Evolutionary conservation across 2,329 filamentous ascomycete species (phyloP), one percentile per base, ranked within the genome.

Genomic region (Aspergillus ochraceoroseus): DNA sequence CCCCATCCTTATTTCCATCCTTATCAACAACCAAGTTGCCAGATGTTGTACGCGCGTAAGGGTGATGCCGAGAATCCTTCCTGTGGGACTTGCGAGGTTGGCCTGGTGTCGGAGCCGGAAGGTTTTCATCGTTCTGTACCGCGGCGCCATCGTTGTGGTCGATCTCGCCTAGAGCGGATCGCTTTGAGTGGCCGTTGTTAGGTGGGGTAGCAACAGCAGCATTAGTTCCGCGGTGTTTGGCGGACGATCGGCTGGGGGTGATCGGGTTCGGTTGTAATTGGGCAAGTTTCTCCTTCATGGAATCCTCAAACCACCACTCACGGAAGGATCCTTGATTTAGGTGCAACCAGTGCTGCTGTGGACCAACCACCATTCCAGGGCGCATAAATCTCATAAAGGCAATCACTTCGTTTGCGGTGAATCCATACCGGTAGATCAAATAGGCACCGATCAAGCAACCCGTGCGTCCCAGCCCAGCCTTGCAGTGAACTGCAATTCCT

Each of bases 311-410:
- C 87, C 89, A 96, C 92, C 92, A 98, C 67, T 96, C 88, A n/a
- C 92, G 80, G 80, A 98, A 98, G 23, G 85, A 83, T 23, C 85
- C 85, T 67, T 98, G 92, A 70, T 98, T 95, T 48, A 98, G 77
- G 62, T 98, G 92, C 39, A 98, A 77, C 92, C 92, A 98, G 68
- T 98, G 92, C 68, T 98, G 92, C 63, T 98, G 92, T 26, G 92
- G 92, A 0, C 92, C 92, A 38, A 98, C 92, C 5, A 98, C 92
- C 92, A 98, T 98, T 38, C 92, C 92, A 0, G 92, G 92, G 43
- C 90, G 79, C 90, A 96, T 96, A 70, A 98, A 98, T 46, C 90
- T 83, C 90, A 98, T 96, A 66, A 89, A 98, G 2, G 89, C 85
- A 62, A 96, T 96, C 57, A 95, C 80, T 68, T 95, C 90, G 60